Percentiles rank a stretch among this genome's conserved stretches.
These are phyloP conservation scores for Brassica napus DNA, from an alignment of 345 rosid species.

Conservation along the genomic window Da-Ae NC_063448.1:53345501-53346000, in stretches of 20 bases:
- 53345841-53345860: slow-evolving; percentile 51
- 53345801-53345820: slow-evolving; percentile 73
- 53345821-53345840: slow-evolving; percentile 45
- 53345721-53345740: slow-evolving; percentile 82
- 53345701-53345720: slow-evolving; percentile 81
- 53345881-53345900: slow-evolving; percentile 31
- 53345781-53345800: slow-evolving; percentile 68
- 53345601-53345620: slow-evolving; percentile 57
- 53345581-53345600: slow-evolving; percentile 70
- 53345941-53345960: slow-evolving; percentile 81
- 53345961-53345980: slow-evolving; percentile 70
- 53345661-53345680: slow-evolving; percentile 52
- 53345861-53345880: slow-evolving; percentile 32
- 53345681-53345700: slow-evolving; percentile 60
- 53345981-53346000: slow-evolving; percentile 60
- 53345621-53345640: slow-evolving; percentile 20
- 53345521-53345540: slow-evolving; percentile 58
- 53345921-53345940: slow-evolving; percentile 61
- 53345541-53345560: slow-evolving; percentile 78
- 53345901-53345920: slow-evolving; percentile 50
- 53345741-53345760: slow-evolving; percentile 71
- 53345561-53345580: slow-evolving; percentile 87
- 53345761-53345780: slow-evolving; percentile 81
- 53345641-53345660: slow-evolving; percentile 7
- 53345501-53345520: slow-evolving; percentile 51